Base-by-base conservation (phyloP, 345 rosid genomes). In the Gossypium anomalum region DNA sequence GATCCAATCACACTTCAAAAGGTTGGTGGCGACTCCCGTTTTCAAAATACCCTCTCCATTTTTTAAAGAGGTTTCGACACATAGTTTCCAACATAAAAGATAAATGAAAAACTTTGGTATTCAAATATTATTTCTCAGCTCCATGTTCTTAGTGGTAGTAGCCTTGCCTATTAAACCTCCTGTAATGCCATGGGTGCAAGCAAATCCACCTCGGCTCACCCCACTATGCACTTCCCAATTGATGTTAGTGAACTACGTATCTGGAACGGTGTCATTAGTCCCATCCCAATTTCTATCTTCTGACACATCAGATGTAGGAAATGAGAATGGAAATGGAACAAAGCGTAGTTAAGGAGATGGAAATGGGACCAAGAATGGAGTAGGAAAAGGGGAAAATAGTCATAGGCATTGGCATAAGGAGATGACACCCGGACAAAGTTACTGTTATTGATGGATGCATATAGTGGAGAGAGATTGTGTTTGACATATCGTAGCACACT, bases 381-480 rank as follows among this genome's bases (percentile, higher is more conserved):
- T 2, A 19, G 13, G 59, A 55, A 25, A 19, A 7, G 1, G 59
- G 25, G 38, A 29, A 29, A 29, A 29, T 4, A 29, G 0, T 3
- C 38, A 19, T 7, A 56, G 60, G 25, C 78, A 67, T 12, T 13
- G 10, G 19, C 65, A 66, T 2, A 57, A 70, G 20, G 82, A 72
- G 34, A 56, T 56, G 12, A 52, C 87, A 4, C 83, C 70, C 8
- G 78, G 76, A 9, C 89, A 83, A 67, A 76, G 72, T 23, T 84
- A 85, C 15, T 95, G 97, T 69, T 93, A 97, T 81, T 82, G 81
- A 58, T 95, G 96, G 98, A 76, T 95, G 77, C 80, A 77, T 63
- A 78, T 79, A 78, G 74, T 95, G 60, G 94, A 93, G 15, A 22
- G 59, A 7, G 90, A 87, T 72, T 95, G 98, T 44, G 93, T 90